These are phyloP conservation scores for Syzygium aqueum DNA, from an alignment of 345 rosid species.

Conservation along the genomic window DNA sequence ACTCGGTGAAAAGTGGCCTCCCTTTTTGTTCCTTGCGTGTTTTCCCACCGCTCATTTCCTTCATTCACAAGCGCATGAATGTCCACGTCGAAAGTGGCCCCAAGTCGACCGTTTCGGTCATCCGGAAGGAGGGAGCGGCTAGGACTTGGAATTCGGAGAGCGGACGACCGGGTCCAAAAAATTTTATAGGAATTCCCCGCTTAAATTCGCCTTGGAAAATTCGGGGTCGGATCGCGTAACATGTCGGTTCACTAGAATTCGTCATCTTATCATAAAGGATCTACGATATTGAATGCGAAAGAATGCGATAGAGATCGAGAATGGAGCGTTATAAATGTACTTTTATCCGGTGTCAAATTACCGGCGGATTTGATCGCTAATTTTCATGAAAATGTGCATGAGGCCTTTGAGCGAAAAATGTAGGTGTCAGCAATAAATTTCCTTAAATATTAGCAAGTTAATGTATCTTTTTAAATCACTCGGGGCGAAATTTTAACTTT, in stretches of 20 bases:
- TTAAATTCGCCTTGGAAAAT: background rate
- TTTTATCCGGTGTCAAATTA: too few relatives aligned
- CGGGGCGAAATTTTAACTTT: background rate
- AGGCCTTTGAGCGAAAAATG: too few relatives aligned
- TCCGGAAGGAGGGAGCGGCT: background rate
- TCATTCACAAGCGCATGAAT: background rate
- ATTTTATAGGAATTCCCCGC: background rate
- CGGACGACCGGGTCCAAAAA: background rate
- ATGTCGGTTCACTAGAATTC: accelerated
- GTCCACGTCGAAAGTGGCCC: background rate
- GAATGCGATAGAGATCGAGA: background rate
- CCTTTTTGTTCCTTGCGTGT: background rate
- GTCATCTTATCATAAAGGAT: background rate
- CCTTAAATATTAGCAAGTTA: too few relatives aligned
- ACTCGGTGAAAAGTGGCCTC: background rate
- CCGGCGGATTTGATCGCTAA: too few relatives aligned
- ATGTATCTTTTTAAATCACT: too few relatives aligned
- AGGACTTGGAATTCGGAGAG: background rate
- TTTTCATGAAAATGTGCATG: too few relatives aligned
- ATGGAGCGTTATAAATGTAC: too few relatives aligned
- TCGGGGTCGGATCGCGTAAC: accelerated
- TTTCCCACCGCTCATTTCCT: background rate
- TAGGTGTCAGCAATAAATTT: too few relatives aligned
- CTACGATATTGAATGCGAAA: background rate
- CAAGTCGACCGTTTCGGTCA: background rate